Evolutionary conservation across 2,329 filamentous ascomycete genomes (phyloP).

Genomic region (Conoideocrella luteorostrata): DNA sequence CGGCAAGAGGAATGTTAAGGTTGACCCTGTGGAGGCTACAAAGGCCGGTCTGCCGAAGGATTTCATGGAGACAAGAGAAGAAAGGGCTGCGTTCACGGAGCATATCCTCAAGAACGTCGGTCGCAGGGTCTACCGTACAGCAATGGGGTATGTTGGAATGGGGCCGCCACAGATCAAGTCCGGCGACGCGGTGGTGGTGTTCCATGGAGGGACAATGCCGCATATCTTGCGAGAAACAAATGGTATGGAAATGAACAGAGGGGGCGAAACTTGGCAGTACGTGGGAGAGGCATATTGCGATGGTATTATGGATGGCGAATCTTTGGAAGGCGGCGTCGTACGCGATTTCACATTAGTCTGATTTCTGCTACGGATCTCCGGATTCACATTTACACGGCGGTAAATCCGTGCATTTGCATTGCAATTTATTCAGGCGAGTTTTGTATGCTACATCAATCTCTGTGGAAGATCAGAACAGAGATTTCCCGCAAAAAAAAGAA

Average conservation of each 20-base stretch:
- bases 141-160: conserved; percentile 21
- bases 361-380: too few relatives aligned
- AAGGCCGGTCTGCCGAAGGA: conserved; percentile 12
- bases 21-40: conserved; percentile 1
- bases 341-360: too few relatives aligned
- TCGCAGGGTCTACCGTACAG: conserved; percentile 21
- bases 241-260: background rate
- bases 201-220: conserved; percentile 22
- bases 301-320: too few relatives aligned
- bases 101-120: conserved; percentile 15
- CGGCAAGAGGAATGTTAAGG: conserved; percentile 1
- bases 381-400: too few relatives aligned
- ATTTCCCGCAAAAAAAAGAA: too few relatives aligned
- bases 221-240: conserved; percentile 16
- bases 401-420: too few relatives aligned
- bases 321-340: too few relatives aligned
- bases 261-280: conserved; percentile 16
- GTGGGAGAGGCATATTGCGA: conserved; percentile 27
- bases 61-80: background rate
- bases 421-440: too few relatives aligned
- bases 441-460: too few relatives aligned
- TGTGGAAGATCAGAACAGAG: too few relatives aligned
- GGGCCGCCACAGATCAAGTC: conserved; percentile 16
- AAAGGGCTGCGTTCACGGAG: conserved; percentile 10
- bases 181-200: conserved; percentile 21